Conservation (phyloP, 257 asterid species). For the Solanum corneliomulleri region DNA sequence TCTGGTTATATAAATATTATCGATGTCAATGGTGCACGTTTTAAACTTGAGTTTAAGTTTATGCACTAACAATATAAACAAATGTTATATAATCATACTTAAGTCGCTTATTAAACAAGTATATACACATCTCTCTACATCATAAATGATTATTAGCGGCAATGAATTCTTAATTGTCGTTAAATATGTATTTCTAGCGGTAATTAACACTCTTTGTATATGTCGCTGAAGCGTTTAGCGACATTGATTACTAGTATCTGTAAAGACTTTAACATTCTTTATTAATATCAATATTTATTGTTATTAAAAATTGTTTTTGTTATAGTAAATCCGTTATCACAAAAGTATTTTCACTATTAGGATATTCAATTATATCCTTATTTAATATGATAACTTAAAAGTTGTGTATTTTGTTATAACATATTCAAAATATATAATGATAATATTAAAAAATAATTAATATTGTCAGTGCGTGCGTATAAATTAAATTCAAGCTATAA, state of each 20-base stretch:
- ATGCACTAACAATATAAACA: not conserved
- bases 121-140: not conserved
- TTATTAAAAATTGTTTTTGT: no score
- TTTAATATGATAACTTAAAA: not conserved
- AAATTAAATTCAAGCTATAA: no score
- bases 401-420: no score
- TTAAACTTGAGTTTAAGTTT: not conserved
- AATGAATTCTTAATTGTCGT: fast-evolving
- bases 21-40: not conserved
- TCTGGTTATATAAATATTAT: not conserved
- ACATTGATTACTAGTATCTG: no score
- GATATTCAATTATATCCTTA: not conserved
- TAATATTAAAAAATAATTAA: no score
- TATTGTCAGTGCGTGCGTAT: fast-evolving
- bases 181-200: no score
- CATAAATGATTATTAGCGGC: fast-evolving
- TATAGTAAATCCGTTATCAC: not conserved
- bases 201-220: no score
- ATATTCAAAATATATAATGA: no score
- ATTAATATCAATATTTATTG: no score
- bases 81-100: not conserved
- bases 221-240: no score
- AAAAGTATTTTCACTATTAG: not conserved
- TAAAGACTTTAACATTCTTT: no score
- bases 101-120: not conserved